Conservation (phyloP, 768 basidiomycete genomes). For the Xerocomellus intermedius region DNA sequence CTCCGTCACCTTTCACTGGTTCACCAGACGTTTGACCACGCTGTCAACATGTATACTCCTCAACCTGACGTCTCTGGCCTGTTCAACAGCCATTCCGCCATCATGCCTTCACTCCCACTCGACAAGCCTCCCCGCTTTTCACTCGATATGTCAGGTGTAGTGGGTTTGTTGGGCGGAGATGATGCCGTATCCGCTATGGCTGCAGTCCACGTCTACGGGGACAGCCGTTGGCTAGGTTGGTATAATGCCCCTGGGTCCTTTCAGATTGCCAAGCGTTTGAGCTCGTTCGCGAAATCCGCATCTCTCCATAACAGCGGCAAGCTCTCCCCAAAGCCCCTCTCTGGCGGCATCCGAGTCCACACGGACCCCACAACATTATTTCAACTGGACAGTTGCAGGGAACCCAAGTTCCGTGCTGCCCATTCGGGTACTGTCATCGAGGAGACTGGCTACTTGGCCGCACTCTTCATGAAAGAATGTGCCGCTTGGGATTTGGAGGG, state of each 20-base stretch:
- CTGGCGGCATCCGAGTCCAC: neutral
- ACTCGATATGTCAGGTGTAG: slow-evolving; percentile 24
- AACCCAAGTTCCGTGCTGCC: slow-evolving; percentile 74
- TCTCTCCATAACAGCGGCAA: neutral
- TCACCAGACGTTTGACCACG: neutral
- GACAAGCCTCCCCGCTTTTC: slow-evolving; percentile 9
- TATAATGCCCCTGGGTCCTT: slow-evolving; percentile 36
- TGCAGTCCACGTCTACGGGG: slow-evolving; percentile 26
- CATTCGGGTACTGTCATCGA: slow-evolving; percentile 53
- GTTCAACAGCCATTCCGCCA: neutral
- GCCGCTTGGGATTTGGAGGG: slow-evolving; percentile 6
- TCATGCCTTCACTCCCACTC: neutral
- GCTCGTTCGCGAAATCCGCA: slow-evolving; percentile 14
- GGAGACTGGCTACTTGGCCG: slow-evolving; percentile 51
- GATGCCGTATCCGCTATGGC: slow-evolving; percentile 32
- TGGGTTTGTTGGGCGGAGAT: slow-evolving; percentile 31
- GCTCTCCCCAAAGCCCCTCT: slow-evolving; percentile 1
- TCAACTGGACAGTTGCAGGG: slow-evolving; percentile 11
- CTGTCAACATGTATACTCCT: slow-evolving; percentile 3
- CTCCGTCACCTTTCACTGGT: neutral
- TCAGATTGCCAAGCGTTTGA: slow-evolving; percentile 23
- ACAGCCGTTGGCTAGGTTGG: slow-evolving; percentile 31
- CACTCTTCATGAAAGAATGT: slow-evolving; percentile 41
- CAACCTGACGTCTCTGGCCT: neutral
- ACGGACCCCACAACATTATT: slow-evolving; percentile 22